These are phyloP conservation scores for Pythium diclinum DNA, from an alignment of 352 stramenopile species.

Conservation along the genomic window DNA sequence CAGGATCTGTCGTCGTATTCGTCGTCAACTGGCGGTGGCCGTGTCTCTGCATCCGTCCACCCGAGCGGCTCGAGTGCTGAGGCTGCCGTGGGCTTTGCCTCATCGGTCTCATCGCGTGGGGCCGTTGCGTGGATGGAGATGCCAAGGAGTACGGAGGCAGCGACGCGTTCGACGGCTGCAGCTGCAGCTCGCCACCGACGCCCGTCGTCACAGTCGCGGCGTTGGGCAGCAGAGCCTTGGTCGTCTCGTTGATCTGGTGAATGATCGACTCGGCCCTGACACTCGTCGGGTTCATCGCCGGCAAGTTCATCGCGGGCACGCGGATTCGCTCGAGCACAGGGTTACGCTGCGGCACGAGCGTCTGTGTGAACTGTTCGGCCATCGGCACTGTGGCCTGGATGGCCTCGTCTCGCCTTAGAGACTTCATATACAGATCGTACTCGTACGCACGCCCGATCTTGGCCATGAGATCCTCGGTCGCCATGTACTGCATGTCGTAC, in stretches of 20 bases:
- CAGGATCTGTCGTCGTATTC: neutral
- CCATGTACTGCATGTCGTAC: conserved; percentile 50
- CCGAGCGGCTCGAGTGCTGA: neutral
- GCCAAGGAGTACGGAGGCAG: conserved; percentile 1
- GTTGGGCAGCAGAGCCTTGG: conserved; percentile 42
- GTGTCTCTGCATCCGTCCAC: conserved; percentile 2
- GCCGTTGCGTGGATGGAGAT: neutral
- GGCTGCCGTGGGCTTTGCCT: conserved; percentile 5
- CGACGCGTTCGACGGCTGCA: conserved; percentile 23
- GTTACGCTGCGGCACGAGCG: conserved; percentile 61
- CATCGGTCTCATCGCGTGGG: neutral
- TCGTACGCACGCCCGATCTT: conserved; percentile 64
- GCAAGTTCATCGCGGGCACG: conserved; percentile 46
- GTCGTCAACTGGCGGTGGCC: conserved; percentile 15
- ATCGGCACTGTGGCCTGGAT: conserved; percentile 57
- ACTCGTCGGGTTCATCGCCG: conserved; percentile 26
- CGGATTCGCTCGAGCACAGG: conserved; percentile 57
- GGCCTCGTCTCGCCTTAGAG: conserved; percentile 47
- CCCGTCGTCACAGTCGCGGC: conserved; percentile 25
- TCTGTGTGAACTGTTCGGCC: conserved; percentile 42
- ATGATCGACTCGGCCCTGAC: conserved; percentile 39
- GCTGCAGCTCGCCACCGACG: conserved; percentile 33
- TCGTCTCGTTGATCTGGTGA: conserved; percentile 57
- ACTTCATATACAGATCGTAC: conserved; percentile 56
- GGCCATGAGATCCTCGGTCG: conserved; percentile 50